Evolutionary conservation across 2,329 filamentous ascomycete species (phyloP).

Genomic region (Chaetoscypha palmicola): DNA sequence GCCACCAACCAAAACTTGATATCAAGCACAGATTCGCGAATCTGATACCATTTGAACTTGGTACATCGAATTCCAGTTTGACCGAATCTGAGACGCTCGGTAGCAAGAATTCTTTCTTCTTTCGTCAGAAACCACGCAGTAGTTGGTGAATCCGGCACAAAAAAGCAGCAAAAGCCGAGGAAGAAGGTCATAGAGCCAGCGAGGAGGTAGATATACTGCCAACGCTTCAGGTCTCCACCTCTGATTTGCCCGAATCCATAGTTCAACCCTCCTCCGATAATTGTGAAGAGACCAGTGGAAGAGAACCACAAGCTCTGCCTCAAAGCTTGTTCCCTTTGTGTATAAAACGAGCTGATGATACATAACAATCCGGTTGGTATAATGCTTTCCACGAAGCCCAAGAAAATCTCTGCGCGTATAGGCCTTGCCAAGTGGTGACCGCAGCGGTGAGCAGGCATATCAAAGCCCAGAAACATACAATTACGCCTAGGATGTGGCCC

Average conservation of each 20-base stretch:
- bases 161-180: conserved; percentile 59
- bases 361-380: conserved; percentile 62
- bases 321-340: conserved; percentile 56
- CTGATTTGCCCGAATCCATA: conserved; percentile 61
- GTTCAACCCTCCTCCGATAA: conserved; percentile 57
- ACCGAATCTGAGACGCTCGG: conserved; percentile 53
- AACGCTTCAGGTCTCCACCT: conserved; percentile 46
- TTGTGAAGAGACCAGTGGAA: conserved; percentile 45
- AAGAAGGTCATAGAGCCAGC: conserved; percentile 56
- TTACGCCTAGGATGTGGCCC: conserved; percentile 54
- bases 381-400: conserved; percentile 53
- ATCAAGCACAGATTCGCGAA: conserved; percentile 52
- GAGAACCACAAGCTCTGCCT: conserved; percentile 65
- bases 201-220: conserved; percentile 67
- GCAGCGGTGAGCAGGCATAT: conserved; percentile 64
- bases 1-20: conserved; percentile 57
- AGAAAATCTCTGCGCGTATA: conserved; percentile 62
- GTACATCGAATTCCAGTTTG: conserved; percentile 58
- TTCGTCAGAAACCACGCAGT: conserved; percentile 61
- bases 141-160: conserved; percentile 57
- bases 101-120: conserved; percentile 56
- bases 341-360: conserved; percentile 56
- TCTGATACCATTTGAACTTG: conserved; percentile 51
- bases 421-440: conserved; percentile 54
- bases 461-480: conserved; percentile 59